Percentiles rank a stretch among this genome's conserved stretches.
Conservation (phyloP, 306 rosid species). For the Rubus parviflorus region DNA sequence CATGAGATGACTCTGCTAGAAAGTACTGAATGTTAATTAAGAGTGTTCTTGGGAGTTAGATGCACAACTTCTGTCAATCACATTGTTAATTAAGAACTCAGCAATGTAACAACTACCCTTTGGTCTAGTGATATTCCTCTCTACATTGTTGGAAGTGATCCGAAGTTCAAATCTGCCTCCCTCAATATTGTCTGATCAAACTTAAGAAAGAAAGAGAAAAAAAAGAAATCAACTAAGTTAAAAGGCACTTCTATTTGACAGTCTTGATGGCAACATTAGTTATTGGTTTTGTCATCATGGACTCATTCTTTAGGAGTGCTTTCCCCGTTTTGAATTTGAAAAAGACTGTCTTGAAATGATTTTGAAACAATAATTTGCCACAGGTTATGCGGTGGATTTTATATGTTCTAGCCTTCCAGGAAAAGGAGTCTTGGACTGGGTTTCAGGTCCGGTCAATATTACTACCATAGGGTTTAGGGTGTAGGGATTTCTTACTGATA, state of each 20-base stretch:
- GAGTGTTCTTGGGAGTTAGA: not conserved
- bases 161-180: not conserved
- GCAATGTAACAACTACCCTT: not conserved
- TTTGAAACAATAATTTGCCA: not conserved
- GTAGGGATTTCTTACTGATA: not conserved
- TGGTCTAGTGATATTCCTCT: not conserved
- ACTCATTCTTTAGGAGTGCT: not conserved
- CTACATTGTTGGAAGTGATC: not conserved
- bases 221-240: not conserved
- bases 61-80: not conserved
- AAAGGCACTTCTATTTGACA: not conserved
- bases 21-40: too few species aligned
- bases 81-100: not conserved
- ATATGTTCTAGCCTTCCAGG: not conserved
- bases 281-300: not conserved
- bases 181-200: not conserved
- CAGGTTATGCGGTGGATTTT: not conserved
- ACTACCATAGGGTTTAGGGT: not conserved
- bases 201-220: not conserved
- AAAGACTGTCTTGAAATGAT: not conserved
- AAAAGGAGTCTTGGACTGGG: not conserved
- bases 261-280: not conserved
- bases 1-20: not conserved
- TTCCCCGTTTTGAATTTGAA: not conserved
- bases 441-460: not conserved